Conservation (phyloP, 2,329 filamentous ascomycete species). For the Chaetomiaceae sp. region DNA sequence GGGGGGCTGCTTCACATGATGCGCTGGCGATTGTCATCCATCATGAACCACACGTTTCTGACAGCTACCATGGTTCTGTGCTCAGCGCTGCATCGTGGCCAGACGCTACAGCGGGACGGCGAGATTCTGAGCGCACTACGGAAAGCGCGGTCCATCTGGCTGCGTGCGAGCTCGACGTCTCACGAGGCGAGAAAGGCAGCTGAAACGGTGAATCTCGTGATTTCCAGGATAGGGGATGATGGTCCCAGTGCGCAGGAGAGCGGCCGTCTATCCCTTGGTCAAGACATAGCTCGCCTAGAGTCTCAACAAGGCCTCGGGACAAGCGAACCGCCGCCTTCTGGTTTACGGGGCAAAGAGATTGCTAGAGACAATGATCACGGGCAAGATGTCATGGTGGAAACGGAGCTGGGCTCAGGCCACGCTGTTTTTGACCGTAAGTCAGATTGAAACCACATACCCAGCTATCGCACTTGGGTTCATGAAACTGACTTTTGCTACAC, state of each 20-base stretch:
- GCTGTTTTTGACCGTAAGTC: no score
- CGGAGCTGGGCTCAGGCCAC: no score
- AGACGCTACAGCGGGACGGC: neutral
- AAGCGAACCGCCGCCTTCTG: no score
- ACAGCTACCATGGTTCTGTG: conserved; percentile 28
- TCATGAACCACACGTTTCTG: conserved; percentile 27
- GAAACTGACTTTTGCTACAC: no score
- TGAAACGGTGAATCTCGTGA: conserved; percentile 13
- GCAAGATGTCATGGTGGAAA: no score
- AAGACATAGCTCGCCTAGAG: no score
- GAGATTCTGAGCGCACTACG: conserved; percentile 10
- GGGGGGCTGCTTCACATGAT: conserved; percentile 24
- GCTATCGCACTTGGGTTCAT: no score
- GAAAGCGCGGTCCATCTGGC: conserved; percentile 12
- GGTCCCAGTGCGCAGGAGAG: neutral
- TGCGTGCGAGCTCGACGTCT: conserved; percentile 9
- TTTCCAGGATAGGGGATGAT: neutral
- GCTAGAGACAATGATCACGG: no score
- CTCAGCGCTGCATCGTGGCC: conserved; percentile 16
- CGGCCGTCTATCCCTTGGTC: no score
- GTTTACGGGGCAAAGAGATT: no score
- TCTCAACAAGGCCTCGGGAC: no score
- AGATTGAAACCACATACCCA: no score
- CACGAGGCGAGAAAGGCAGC: conserved; percentile 16
- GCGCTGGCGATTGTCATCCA: conserved; percentile 25